Evolutionary conservation across 2,329 filamentous ascomycete genomes (phyloP).

Genomic region (Harringtonia aguacate): DNA sequence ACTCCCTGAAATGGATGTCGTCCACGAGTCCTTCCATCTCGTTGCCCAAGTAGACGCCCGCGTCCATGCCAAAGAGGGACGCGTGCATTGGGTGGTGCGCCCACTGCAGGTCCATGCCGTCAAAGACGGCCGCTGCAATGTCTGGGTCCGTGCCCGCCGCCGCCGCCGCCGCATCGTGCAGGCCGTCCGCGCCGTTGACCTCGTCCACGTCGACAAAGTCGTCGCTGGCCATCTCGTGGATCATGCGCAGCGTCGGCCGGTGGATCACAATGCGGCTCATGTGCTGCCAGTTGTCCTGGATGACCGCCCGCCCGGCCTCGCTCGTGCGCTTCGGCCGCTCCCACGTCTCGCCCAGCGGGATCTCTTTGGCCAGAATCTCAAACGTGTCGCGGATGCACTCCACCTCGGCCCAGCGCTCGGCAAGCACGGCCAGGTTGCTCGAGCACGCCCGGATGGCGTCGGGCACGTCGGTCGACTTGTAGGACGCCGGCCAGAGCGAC

Average conservation of each 20-base stretch:
- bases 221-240: conserved; percentile 11
- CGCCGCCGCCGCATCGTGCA: too few relatives aligned
- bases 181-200: too few relatives aligned
- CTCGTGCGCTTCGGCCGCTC: conserved; percentile 6
- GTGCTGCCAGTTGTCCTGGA: background rate
- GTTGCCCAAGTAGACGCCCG: background rate
- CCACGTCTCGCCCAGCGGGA: conserved; percentile 9
- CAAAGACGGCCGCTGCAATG: background rate
- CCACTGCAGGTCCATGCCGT: conserved; percentile 7
- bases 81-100: conserved; percentile 1
- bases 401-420: conserved; percentile 23
- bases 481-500: conserved; percentile 17
- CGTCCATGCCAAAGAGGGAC: background rate
- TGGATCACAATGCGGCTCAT: conserved; percentile 10
- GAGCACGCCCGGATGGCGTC: conserved; percentile 24
- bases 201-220: conserved; percentile 2
- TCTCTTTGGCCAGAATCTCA: conserved; percentile 19
- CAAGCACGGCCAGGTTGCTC: conserved; percentile 23
- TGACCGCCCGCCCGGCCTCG: background rate
- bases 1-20: too few relatives aligned
- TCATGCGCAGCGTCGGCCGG: conserved; percentile 12
- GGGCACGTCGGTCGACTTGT: conserved; percentile 17
- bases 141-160: background rate
- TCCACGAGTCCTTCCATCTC: too few relatives aligned
- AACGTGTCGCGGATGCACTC: conserved; percentile 23